A percentile compares a stretch with the other conserved stretches of the same genome.
phyloP scores from a whole-genome alignment of 2,329 filamentous ascomycete species.

The Pseudocercospora cruenta region DNA sequence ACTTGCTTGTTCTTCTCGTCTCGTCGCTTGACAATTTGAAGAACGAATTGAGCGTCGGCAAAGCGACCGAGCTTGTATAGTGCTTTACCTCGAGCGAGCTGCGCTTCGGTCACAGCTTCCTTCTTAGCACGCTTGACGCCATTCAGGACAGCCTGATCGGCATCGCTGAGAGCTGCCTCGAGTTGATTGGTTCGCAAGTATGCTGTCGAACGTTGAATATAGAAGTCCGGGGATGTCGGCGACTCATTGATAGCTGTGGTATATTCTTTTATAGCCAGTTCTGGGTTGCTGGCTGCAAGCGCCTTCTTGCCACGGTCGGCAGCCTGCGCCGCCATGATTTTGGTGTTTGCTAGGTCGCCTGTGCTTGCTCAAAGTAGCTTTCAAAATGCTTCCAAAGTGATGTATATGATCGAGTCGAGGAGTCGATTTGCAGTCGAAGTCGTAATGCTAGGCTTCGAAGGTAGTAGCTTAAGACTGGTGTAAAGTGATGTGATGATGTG shows the following conservation, averaged over 20 bases:
- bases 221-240: conserved; percentile 73
- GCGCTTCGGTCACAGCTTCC: conserved; percentile 76
- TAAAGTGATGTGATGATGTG: neutral
- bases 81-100: conserved; percentile 77
- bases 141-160: conserved; percentile 57
- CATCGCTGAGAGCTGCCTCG: conserved; percentile 49
- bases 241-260: conserved; percentile 66
- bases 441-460: neutral
- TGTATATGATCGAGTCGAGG: too few relatives aligned
- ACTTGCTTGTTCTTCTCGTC: conserved; percentile 58
- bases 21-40: conserved; percentile 60
- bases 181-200: conserved; percentile 65
- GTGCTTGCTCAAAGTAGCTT: neutral
- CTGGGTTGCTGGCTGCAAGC: conserved; percentile 65
- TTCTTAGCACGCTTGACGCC: conserved; percentile 75
- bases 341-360: neutral
- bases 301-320: conserved; percentile 61
- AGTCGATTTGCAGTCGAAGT: neutral
- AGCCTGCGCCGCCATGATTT: conserved; percentile 56
- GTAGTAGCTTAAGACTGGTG: neutral
- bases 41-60: conserved; percentile 74
- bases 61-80: conserved; percentile 71
- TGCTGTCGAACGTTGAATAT: conserved; percentile 79
- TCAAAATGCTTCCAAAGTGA: too few relatives aligned
- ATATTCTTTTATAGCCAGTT: conserved; percentile 68